phyloP scores from a whole-genome alignment of 1,139 yeast species.

The Debaryomyces psychrophilus region DNA sequence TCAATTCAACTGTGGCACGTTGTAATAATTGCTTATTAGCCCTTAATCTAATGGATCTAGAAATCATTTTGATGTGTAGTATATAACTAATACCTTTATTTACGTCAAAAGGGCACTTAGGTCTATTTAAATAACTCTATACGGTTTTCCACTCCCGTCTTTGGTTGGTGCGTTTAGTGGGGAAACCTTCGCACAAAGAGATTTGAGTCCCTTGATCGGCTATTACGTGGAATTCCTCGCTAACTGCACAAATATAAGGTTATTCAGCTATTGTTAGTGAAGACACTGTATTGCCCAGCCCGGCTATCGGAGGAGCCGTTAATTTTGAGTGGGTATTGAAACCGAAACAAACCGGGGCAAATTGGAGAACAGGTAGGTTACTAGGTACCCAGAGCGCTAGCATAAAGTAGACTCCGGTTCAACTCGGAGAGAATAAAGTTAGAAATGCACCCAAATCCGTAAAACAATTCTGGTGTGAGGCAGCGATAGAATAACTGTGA shows the following conservation, averaged over 20 bases:
- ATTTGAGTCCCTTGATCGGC: slow-evolving; percentile 1
- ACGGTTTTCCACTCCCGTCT: slow-evolving; percentile 13
- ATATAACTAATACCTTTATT: neutral
- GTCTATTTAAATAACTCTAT: slow-evolving; percentile 1
- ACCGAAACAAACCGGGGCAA: no score
- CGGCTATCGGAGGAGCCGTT: neutral
- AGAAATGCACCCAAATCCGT: neutral
- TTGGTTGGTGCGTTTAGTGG: neutral
- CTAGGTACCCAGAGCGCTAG: no score
- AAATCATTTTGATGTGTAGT: slow-evolving; percentile 13
- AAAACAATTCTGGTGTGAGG: no score
- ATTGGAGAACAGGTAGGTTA: no score
- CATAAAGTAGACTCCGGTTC: no score
- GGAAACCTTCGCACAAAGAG: neutral
- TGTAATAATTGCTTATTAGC: slow-evolving; percentile 4
- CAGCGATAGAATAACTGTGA: no score
- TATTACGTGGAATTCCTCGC: neutral
- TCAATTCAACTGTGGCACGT: slow-evolving; percentile 10
- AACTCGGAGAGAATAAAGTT: neutral
- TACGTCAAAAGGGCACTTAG: neutral
- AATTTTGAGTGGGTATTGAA: neutral
- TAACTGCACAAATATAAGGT: neutral
- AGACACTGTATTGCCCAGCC: neutral
- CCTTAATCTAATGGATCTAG: slow-evolving; percentile 15
- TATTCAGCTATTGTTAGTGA: neutral